phyloP scores from a whole-genome alignment of 2,329 filamentous ascomycete genomes.

The Akanthomyces muscarius region DNA sequence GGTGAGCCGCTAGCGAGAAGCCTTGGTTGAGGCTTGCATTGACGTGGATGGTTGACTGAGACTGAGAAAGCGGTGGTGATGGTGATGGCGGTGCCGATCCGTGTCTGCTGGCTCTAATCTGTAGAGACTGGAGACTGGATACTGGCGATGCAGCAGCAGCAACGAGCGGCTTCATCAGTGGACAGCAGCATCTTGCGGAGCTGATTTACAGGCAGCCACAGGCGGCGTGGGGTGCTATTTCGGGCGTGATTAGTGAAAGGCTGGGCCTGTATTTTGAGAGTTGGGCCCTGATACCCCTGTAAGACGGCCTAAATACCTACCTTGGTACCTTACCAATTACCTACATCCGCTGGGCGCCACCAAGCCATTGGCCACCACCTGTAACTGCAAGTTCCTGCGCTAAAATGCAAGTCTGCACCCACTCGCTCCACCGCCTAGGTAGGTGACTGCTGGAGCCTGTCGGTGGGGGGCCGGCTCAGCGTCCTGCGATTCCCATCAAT shows the following conservation, averaged over 20 bases:
- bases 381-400: neutral
- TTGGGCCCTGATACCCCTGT: neutral
- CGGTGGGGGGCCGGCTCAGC: neutral
- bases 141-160: neutral
- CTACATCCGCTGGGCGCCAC: neutral
- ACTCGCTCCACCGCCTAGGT: neutral
- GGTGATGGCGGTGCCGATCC: neutral
- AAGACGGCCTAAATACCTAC: neutral
- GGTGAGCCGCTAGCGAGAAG: conserved; percentile 6
- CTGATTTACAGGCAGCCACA: neutral
- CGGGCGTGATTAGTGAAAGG: neutral
- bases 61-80: neutral
- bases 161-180: neutral
- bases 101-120: neutral
- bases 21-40: conserved; percentile 4
- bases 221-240: neutral
- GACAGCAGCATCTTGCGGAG: neutral
- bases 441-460: neutral
- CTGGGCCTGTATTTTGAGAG: neutral
- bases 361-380: neutral
- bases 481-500: neutral
- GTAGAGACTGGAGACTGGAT: neutral
- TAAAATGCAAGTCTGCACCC: neutral
- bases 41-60: neutral
- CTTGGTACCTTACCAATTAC: neutral